A percentile compares a stretch with the other conserved stretches of the same genome.
Conservation (phyloP, 2,329 filamentous ascomycete species). For the Colletotrichum lentis region DNA sequence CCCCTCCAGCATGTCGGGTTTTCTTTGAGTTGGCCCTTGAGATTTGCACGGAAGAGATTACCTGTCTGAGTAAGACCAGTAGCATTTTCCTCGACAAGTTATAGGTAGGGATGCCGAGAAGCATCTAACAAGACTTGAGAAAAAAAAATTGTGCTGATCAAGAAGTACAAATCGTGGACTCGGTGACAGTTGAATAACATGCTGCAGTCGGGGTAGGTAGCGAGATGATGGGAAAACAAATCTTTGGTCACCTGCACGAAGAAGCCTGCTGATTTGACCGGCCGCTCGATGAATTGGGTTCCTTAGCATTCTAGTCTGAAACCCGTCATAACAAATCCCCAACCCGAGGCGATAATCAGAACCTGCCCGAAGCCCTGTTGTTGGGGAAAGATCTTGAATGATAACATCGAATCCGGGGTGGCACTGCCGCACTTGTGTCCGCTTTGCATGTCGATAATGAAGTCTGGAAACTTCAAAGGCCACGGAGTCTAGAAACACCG, state of each 20-base stretch:
- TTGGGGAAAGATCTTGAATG: background rate
- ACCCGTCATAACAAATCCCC: background rate
- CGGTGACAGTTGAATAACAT: background rate
- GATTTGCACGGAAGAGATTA: slow-evolving; percentile 13
- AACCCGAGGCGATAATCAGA: background rate
- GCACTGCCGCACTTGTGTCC: background rate
- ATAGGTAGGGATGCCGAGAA: slow-evolving; percentile 7
- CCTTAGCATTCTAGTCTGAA: slow-evolving; percentile 12
- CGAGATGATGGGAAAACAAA: no score
- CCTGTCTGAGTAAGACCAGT: slow-evolving; percentile 21
- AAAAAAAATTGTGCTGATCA: slow-evolving; percentile 16
- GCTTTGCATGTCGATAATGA: background rate
- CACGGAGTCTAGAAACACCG: no score
- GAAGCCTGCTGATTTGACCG: background rate
- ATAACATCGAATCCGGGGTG: background rate
- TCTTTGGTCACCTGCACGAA: background rate
- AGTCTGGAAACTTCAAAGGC: background rate
- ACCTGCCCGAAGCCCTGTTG: background rate
- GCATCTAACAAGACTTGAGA: slow-evolving; percentile 9
- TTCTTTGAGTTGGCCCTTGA: slow-evolving; percentile 20
- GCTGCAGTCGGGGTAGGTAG: background rate
- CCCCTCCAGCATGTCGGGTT: slow-evolving; percentile 16
- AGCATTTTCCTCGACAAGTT: slow-evolving; percentile 18
- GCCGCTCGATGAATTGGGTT: background rate
- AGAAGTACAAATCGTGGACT: background rate